Conservation (phyloP, 73 alveolate genomes). For the Tetrahymena borealis region DNA sequence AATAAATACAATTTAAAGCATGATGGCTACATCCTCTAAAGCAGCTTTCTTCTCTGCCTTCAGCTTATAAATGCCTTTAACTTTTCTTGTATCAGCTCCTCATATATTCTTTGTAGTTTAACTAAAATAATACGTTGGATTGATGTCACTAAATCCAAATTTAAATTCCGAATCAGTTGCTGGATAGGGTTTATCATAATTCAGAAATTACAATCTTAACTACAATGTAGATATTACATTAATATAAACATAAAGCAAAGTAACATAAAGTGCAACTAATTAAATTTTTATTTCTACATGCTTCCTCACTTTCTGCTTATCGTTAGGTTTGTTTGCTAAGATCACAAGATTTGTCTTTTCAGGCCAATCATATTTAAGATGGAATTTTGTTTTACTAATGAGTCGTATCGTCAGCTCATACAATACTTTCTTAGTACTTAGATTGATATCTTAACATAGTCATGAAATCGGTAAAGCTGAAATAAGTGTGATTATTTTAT, state of each 20-base stretch:
- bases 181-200: background rate
- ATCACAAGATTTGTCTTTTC: background rate
- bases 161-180: background rate
- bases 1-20: background rate
- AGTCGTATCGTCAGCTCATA: background rate
- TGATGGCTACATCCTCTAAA: background rate
- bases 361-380: background rate
- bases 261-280: background rate
- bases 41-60: background rate
- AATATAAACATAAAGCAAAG: background rate
- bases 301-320: no score
- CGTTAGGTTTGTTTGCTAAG: background rate
- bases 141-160: background rate
- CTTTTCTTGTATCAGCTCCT: background rate
- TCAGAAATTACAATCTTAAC: background rate
- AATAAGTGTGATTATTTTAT: no score
- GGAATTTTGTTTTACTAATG: background rate
- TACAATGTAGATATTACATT: no score
- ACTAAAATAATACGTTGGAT: background rate
- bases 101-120: background rate
- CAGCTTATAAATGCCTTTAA: background rate
- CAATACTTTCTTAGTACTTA: background rate
- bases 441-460: background rate
- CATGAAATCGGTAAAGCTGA: no score
- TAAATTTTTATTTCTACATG: background rate